Base-by-base conservation (phyloP, 495 filamentous ascomycete genomes). In the Tuber umbilicatum region DNA sequence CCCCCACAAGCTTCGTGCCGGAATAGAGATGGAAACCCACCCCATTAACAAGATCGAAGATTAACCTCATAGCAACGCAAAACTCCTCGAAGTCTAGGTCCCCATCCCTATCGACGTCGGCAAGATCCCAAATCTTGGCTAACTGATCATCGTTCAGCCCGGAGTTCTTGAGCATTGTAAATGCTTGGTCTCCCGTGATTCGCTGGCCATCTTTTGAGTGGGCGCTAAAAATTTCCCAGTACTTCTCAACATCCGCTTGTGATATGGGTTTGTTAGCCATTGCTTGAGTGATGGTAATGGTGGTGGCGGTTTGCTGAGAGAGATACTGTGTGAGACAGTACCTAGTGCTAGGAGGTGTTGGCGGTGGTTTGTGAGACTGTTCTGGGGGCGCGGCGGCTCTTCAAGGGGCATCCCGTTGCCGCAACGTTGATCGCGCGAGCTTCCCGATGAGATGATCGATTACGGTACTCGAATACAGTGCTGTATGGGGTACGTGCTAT, bases 21-120 rank as follows among this genome's bases (percentile, higher is more conserved):
- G 17, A 40, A 69, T 31, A 40, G 47, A 71, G 55, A 43, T 55
- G 69, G 23, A 35, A 78, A 86, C 91, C 78, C 85, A 96, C 93
- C 80, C 95, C 95, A 84, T 99, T 99, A 45, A 98, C 91, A 70
- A 98, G 82, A 84, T 99, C 95, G 82, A 97, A 99, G 72, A 97
- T 97, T 73, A 99, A 84, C 83, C 95, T 87, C 96, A 99, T 98
- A 38, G 95, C 95, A 69, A 99, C 95, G 82, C 95, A 99, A 83
- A 99, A 99, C 85, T 99, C 95, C 84, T 98, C 95, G 85, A 99
- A 99, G 85, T 99, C 95, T 43, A 99, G 85, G 83, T 94, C 96
- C 50, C 95, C 95, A 85, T 99, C 95, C 77, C 91, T 92, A 83
- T 99, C 95, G 71, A 99, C 93, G 83, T 99, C 95, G 71, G 95